Evolutionary conservation across 305 asterid species (phyloP), one percentile per base, ranked within the genome.

Genomic region (Ilex paraguariensis): DNA sequence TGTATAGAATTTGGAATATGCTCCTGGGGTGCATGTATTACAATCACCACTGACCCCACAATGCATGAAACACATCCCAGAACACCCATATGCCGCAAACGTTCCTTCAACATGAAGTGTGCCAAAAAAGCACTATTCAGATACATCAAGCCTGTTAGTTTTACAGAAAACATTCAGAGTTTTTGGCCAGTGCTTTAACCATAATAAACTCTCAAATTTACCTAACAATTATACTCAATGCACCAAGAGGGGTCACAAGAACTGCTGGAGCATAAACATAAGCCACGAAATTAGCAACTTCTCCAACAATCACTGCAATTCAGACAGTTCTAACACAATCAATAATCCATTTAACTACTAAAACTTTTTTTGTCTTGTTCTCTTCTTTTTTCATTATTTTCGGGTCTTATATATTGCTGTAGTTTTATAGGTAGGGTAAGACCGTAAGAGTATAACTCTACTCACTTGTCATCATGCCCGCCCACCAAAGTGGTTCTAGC

Each of bases 201-300:
- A 17, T 54, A 46, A 12, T 44, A 60, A 56, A 10, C 63, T 54
- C 60, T 31, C 4, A 21, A 48, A 68, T 14, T 17, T 79, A 90
- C 97, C 97, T 90, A 62, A 90, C 82, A 31, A 90, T 87, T 64
- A 87, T 90, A 76, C 96, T 90, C 65, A 85, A 82, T 36, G 92
- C 97, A 71, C 97, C 97, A 15, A 87, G 92, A 40, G 96, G 97
- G 58, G 97, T 90, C 72, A 90, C 97, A 28, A 90, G 90, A 76
- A 90, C 92, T 39, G 97, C 97, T 5, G 97, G 97, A 63, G 97
- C 95, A 69, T 82, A 90, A 39, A 85, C 79, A 81, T 90, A 90
- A 50, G 97, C 97, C 64, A 90, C 85, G 64, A 90, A 90, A 71
- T 87, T 90, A 69, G 95, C 91, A 52, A 76, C 74, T 71, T 90